phyloP scores from a whole-genome alignment of 108 stramenopile genomes.

The Epithemia pelagica region DNA sequence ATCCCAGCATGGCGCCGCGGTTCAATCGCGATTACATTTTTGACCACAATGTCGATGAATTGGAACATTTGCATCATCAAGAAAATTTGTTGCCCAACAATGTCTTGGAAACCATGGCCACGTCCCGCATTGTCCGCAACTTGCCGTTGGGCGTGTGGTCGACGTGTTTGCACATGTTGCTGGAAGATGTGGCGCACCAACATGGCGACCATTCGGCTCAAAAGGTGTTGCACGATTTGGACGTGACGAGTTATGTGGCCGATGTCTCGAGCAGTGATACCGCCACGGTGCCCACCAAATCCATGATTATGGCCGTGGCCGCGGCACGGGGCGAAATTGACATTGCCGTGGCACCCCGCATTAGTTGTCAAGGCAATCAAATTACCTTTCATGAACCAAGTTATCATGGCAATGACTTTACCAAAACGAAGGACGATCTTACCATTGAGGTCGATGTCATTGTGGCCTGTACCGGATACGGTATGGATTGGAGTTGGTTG shows the following conservation, averaged over 20 bases:
- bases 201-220: neutral
- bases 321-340: neutral
- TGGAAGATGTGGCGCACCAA: neutral
- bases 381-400: neutral
- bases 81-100: neutral
- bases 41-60: constrained; percentile 1
- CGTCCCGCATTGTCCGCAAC: constrained; percentile 1
- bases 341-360: neutral
- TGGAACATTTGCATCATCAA: neutral
- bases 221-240: neutral
- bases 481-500: constrained; percentile 6
- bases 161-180: neutral
- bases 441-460: constrained; percentile 5
- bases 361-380: neutral
- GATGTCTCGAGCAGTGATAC: neutral
- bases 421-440: neutral
- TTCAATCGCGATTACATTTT: neutral
- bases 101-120: neutral
- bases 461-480: constrained; percentile 3
- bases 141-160: constrained; percentile 1
- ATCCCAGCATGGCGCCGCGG: neutral
- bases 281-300: neutral
- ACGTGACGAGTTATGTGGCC: neutral
- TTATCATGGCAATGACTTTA: neutral
- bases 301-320: neutral